phyloP scores from a whole-genome alignment of 768 basidiomycete species.

The Leccinum uliginosum region DNA sequence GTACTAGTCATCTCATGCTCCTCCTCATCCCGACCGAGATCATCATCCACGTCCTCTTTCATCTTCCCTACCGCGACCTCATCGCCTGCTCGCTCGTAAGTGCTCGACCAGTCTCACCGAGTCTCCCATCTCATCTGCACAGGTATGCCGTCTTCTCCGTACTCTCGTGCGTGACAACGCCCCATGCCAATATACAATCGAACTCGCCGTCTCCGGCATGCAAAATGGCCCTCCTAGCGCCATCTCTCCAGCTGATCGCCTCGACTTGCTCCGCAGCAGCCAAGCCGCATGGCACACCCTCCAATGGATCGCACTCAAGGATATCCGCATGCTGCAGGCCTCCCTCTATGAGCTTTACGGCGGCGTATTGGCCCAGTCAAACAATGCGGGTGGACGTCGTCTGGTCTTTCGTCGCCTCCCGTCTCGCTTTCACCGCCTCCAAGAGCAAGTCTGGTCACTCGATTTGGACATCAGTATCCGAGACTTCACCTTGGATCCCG shows the following conservation, averaged over 20 bases:
- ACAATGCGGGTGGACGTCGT: conserved; percentile 13
- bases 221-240: conserved; percentile 33
- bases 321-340: conserved; percentile 39
- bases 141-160: conserved; percentile 34
- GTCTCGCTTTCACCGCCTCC: conserved; percentile 44
- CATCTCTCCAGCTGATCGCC: conserved; percentile 30
- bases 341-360: conserved; percentile 57
- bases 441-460: conserved; percentile 42
- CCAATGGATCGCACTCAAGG: conserved; percentile 30
- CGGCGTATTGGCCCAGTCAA: conserved; percentile 47
- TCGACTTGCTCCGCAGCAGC: conserved; percentile 36
- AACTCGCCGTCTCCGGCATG: conserved; percentile 43
- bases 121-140: conserved; percentile 1
- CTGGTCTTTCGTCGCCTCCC: conserved; percentile 48
- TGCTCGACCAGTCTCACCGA: not conserved
- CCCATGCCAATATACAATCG: conserved; percentile 39
- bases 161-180: conserved; percentile 27
- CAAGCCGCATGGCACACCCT: conserved; percentile 39
- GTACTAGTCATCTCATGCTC: too few relatives aligned
- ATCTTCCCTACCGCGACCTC: conserved; percentile 22
- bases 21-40: conserved; percentile 24
- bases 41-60: conserved; percentile 17
- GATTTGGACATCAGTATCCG: conserved; percentile 36
- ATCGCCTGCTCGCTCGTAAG: conserved; percentile 28
- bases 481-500: conserved; percentile 65